Base-by-base conservation (phyloP, 2,329 filamentous ascomycete species). In the Colletotrichum endophyticum region DNA sequence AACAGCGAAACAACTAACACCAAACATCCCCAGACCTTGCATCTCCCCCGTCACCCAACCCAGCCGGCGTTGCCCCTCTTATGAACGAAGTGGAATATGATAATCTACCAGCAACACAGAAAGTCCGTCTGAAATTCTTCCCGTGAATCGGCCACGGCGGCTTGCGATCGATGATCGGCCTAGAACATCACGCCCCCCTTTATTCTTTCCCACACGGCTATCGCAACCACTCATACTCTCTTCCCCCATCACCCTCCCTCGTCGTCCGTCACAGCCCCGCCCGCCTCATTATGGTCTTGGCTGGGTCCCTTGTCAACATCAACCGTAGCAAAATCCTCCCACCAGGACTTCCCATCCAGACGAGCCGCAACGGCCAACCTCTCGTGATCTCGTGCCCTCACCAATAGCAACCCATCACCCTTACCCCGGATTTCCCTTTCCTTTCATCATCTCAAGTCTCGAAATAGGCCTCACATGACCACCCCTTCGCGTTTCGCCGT, bases 141-240 rank as follows among this genome's bases (percentile, higher is more conserved):
- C 70, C 57, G 71, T 56, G 30, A 66, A 76, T 76, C 70, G 74
- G 64, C 59, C 32, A n/a, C 49, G 22, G 44, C 25, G 27, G 64
- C 64, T 30, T 36, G 39, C 49, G 34, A 76, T 76, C 74, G 74
- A 74, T 70, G 70, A 76, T 76, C 74, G 59, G 70, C 28, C 64
- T 16, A 56, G 44, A 49, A 64, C 57, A 70, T 69, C 63, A 49
- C 36, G 59, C 22, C 44, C 56, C 63, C 32, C 30, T 32, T 39
- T 53, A 53, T 22, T 53, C 11, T 53, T 53, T 22, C 44, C 44
- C 44, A 22, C 44, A 53, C n/a, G 44, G 44, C 44, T 53, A 53
- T 53, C 44, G 44, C n/a, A 53, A 53, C 25, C 39, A 53, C 34
- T 67, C 22, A 30, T 11, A 56, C 39, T 36, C 28, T 8, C 49